Evolutionary conservation across 176 grass and related monocot species (phyloP).

Genomic region (Carex cristatella): DNA sequence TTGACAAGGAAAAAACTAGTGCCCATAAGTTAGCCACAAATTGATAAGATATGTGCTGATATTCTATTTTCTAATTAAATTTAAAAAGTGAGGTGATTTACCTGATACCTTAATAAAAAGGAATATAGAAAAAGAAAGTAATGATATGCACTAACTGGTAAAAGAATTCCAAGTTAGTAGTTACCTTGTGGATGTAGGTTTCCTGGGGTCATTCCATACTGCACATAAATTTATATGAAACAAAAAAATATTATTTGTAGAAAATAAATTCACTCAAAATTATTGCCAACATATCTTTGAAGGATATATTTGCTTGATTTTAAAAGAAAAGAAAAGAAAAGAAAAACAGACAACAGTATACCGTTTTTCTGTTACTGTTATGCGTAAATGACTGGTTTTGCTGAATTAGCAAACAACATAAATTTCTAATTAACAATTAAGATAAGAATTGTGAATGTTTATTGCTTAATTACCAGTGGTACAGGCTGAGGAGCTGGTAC

Average conservation of each 20-base stretch:
- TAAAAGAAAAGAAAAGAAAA: neutral
- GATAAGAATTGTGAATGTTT: neutral
- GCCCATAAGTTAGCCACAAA: neutral
- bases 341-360: too few relatives aligned
- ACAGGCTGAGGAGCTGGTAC: conserved; percentile 21
- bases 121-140: neutral
- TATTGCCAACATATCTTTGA: neutral
- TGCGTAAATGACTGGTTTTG: neutral
- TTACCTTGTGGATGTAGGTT: conserved; percentile 54
- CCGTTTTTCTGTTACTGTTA: neutral
- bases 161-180: neutral
- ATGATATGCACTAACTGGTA: neutral
- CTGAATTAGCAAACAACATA: neutral
- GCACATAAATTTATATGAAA: neutral
- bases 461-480: conserved; percentile 22
- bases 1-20: neutral
- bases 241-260: neutral
- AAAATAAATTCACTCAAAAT: conserved; percentile 15
- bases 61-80: neutral
- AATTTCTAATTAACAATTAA: neutral
- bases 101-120: neutral
- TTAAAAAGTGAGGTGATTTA: neutral
- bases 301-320: neutral
- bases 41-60: neutral
- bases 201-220: conserved; percentile 53